Percentiles rank a stretch among this genome's conserved stretches.
These are phyloP conservation scores for Pseudocercospora fuligena DNA, from an alignment of 2,329 filamentous ascomycete genomes.

Conservation along the genomic window DNA sequence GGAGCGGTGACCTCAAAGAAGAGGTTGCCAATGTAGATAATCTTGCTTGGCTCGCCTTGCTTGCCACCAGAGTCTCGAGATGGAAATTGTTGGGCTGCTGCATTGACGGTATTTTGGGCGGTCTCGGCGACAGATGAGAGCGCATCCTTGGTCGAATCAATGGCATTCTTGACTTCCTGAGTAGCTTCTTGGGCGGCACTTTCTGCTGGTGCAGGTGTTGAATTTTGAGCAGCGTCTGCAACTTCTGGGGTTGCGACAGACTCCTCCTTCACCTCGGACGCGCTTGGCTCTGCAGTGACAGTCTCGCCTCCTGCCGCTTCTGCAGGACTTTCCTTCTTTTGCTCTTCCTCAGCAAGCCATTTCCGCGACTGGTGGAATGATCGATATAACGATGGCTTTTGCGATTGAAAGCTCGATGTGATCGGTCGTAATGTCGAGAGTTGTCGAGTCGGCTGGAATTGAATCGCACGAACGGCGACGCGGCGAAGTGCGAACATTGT, in stretches of 20 bases:
- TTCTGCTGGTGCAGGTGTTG: slow-evolving; percentile 18
- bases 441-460: slow-evolving; percentile 51
- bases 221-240: slow-evolving; percentile 33
- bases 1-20: slow-evolving; percentile 69
- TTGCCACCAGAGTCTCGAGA: background rate
- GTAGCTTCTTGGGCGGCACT: slow-evolving; percentile 26
- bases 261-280: slow-evolving; percentile 35
- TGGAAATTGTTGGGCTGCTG: background rate
- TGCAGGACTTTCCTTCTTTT: slow-evolving; percentile 28
- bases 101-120: slow-evolving; percentile 15
- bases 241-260: slow-evolving; percentile 31
- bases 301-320: slow-evolving; percentile 44
- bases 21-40: slow-evolving; percentile 70
- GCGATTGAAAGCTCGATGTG: slow-evolving; percentile 43
- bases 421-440: slow-evolving; percentile 37
- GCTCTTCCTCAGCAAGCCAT: slow-evolving; percentile 47
- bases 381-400: slow-evolving; percentile 43
- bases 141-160: slow-evolving; percentile 24
- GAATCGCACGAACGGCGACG: slow-evolving; percentile 60
- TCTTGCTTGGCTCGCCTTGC: slow-evolving; percentile 43
- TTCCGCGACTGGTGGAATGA: slow-evolving; percentile 48
- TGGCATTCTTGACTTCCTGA: slow-evolving; percentile 30
- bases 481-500: slow-evolving; percentile 63
- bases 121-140: slow-evolving; percentile 21
- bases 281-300: slow-evolving; percentile 39